Conservation (phyloP, 768 basidiomycete species). For the Panellus pusillus region DNA sequence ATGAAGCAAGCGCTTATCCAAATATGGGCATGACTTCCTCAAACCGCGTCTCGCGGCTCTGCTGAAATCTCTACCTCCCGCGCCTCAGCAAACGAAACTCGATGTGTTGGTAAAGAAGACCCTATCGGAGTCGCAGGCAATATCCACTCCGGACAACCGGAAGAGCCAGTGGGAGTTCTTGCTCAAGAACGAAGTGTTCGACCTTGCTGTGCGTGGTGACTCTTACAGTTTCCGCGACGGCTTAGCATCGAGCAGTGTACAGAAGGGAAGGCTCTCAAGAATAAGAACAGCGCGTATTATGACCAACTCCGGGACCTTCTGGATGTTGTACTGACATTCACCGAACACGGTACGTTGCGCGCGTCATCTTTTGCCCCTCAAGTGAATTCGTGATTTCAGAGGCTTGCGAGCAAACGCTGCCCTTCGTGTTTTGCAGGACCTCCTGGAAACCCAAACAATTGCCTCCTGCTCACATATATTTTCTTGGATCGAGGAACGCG, state of each 20-base stretch:
- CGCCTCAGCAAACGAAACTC: conserved; percentile 49
- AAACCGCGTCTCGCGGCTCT: conserved; percentile 51
- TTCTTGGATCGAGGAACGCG: conserved; percentile 81
- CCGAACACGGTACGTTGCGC: conserved; percentile 62
- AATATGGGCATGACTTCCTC: conserved; percentile 36
- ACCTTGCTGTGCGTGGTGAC: conserved; percentile 58
- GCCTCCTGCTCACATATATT: conserved; percentile 84
- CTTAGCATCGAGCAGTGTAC: conserved; percentile 44
- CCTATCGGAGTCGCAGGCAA: conserved; percentile 41
- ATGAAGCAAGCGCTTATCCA: not conserved
- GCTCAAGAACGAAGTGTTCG: conserved; percentile 69
- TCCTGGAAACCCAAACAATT: conserved; percentile 85
- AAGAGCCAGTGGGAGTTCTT: conserved; percentile 77
- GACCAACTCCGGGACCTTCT: conserved; percentile 57
- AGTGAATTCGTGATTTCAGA: conserved; percentile 39
- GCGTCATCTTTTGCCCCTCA: not conserved
- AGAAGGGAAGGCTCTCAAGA: conserved; percentile 65
- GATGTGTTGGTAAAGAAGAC: conserved; percentile 49
- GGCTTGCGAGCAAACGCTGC: conserved; percentile 74
- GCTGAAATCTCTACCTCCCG: conserved; percentile 51
- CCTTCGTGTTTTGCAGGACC: conserved; percentile 76
- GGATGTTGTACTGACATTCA: conserved; percentile 75
- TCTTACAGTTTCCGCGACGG: not conserved
- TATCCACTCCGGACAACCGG: conserved; percentile 54
- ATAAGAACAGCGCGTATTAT: conserved; percentile 58